A percentile compares a stretch with the other conserved stretches of the same genome.
Evolutionary conservation across 106 monocot genomes (phyloP).

Genomic region (Ottelia alismoides): DNA sequence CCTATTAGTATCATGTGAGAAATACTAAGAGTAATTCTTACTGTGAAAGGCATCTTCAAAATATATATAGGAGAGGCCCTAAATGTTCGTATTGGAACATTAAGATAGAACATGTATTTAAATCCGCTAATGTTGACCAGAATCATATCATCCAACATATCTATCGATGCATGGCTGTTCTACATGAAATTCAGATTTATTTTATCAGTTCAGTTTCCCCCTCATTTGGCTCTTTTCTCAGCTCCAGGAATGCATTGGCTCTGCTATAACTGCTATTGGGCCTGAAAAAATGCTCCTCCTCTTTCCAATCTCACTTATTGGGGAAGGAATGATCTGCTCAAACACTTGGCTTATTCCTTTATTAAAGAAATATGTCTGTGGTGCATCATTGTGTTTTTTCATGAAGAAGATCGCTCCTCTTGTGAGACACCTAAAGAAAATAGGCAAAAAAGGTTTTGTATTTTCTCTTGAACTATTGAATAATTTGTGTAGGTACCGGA

Average conservation of each 20-base stretch:
- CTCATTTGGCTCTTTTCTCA: slow-evolving; percentile 27
- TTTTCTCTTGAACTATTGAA: neutral
- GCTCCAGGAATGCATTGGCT: slow-evolving; percentile 73
- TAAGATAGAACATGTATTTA: too few species aligned
- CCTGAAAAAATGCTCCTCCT: slow-evolving; percentile 59
- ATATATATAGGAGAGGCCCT: too few species aligned
- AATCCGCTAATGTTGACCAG: too few species aligned
- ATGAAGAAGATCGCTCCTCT: slow-evolving; percentile 59
- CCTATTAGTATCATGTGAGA: too few species aligned
- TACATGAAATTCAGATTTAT: too few species aligned
- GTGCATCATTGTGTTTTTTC: slow-evolving; percentile 58
- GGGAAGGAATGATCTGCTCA: slow-evolving; percentile 39
- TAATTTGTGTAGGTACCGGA: neutral
- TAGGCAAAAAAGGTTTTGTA: slow-evolving; percentile 37
- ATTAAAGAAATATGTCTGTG: slow-evolving; percentile 58
- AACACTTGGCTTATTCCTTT: slow-evolving; percentile 83
- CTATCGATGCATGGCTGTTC: too few species aligned
- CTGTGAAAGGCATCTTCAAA: too few species aligned
- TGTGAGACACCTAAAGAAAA: slow-evolving; percentile 22
- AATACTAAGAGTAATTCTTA: too few species aligned
- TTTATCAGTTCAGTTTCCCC: too few species aligned
- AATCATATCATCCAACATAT: too few species aligned
- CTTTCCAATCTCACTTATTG: slow-evolving; percentile 37
- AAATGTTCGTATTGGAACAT: too few species aligned
- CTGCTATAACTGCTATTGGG: slow-evolving; percentile 67